Conservation (phyloP, 306 rosid genomes). For the Vigna reflexopilosa region DNA sequence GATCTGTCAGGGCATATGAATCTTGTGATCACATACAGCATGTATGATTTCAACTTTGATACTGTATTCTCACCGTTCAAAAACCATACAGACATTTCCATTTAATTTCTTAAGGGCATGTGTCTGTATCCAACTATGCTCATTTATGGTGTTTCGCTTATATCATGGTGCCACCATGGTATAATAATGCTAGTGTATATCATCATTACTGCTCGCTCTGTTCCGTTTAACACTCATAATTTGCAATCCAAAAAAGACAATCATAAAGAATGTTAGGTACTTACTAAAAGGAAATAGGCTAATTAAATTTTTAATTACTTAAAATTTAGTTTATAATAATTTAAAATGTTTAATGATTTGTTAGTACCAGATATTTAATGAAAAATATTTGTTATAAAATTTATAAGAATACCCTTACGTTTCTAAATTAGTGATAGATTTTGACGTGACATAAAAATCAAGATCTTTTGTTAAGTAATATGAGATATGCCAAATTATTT, state of each 20-base stretch:
- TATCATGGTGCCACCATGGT: neutral
- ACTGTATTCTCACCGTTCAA: neutral
- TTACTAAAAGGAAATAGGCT: neutral
- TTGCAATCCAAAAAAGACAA: neutral
- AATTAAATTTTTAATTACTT: neutral
- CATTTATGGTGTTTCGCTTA: neutral
- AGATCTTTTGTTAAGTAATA: no score
- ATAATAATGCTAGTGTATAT: neutral
- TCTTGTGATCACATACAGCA: neutral
- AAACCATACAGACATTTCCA: neutral
- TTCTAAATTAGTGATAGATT: no score
- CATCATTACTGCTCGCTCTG: neutral
- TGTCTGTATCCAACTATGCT: neutral
- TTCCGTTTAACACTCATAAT: neutral
- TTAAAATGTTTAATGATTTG: neutral
- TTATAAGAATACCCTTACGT: no score
- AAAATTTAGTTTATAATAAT: no score
- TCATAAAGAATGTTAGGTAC: neutral
- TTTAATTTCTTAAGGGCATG: neutral
- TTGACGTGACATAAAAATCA: no score
- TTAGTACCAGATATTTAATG: no score
- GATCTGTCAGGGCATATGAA: neutral
- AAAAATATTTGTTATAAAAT: no score
- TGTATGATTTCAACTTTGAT: neutral
- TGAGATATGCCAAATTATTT: no score